Conservation (phyloP, 495 filamentous ascomycete species). For the Penicillium coprophilum region DNA sequence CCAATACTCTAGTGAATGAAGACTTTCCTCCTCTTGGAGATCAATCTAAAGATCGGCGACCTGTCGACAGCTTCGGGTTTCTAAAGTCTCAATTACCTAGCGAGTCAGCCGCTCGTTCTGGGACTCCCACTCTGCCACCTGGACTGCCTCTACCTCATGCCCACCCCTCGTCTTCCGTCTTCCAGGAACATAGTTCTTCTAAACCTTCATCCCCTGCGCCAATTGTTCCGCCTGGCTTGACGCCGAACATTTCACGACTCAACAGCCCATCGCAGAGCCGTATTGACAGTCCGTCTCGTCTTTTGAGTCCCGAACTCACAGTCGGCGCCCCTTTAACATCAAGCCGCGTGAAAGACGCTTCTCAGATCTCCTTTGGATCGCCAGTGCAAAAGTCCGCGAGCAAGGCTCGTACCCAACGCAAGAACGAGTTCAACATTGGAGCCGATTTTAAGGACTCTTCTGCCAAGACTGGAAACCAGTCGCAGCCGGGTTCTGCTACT, state of each 20-base stretch:
- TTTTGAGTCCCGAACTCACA: constrained; percentile 22
- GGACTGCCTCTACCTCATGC: constrained; percentile 60
- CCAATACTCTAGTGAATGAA: constrained; percentile 41
- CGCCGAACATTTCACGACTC: constrained; percentile 25
- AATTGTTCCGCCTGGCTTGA: constrained; percentile 35
- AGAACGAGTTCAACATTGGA: constrained; percentile 25
- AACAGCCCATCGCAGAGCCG: constrained; percentile 32
- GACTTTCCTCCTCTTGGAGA: constrained; percentile 54
- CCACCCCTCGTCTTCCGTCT: constrained; percentile 47
- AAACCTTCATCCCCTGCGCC: constrained; percentile 37
- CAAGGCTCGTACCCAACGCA: constrained; percentile 31
- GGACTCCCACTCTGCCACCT: constrained; percentile 63
- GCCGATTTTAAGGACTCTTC: constrained; percentile 22
- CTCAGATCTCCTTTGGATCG: constrained; percentile 45
- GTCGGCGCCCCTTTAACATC: constrained; percentile 12
- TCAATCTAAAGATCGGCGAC: constrained; percentile 36
- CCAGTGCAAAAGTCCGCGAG: constrained; percentile 40
- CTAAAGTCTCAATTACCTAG: constrained; percentile 41
- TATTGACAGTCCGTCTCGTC: constrained; percentile 24
- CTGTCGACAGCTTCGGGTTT: constrained; percentile 47
- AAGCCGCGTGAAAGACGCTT: constrained; percentile 35
- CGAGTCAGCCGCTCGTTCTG: constrained; percentile 42
- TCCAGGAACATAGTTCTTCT: constrained; percentile 38
- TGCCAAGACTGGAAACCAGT: constrained; percentile 16
- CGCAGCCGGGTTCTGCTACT: constrained; percentile 12